A percentile compares a stretch with the other conserved stretches of the same genome.
These are phyloP conservation scores for Nakaseomyces sp. DNA, from an alignment of 1,139 yeast genomes.

Conservation along the genomic window DNA sequence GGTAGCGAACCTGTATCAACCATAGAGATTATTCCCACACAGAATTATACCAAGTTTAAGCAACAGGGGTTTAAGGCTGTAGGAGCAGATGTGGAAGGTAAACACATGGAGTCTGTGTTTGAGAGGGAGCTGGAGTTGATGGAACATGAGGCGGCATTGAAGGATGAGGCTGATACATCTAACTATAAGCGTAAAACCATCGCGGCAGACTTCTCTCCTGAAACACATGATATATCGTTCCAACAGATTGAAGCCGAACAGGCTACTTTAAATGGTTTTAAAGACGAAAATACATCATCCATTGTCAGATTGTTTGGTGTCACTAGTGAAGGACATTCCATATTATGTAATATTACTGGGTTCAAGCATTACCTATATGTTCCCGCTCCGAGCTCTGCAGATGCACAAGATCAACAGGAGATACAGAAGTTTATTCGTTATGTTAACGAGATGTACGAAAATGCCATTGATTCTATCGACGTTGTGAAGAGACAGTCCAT, in stretches of 20 bases:
- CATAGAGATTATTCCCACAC: conserved; percentile 30
- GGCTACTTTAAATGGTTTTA: conserved; percentile 41
- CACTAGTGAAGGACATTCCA: conserved; percentile 78
- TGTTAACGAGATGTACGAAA: conserved; percentile 42
- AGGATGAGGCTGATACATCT: conserved; percentile 18
- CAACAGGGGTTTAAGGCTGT: conserved; percentile 27
- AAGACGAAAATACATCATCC: conserved; percentile 36
- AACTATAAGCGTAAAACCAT: conserved; percentile 43
- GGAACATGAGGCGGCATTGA: conserved; percentile 36
- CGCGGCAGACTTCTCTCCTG: conserved; percentile 43
- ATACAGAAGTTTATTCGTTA: conserved; percentile 41
- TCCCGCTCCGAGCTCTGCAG: conserved; percentile 64
- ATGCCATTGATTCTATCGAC: conserved; percentile 48
- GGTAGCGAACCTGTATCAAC: conserved; percentile 31
- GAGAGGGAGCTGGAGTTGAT: conserved; percentile 56
- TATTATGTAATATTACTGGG: conserved; percentile 81
- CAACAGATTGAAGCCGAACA: conserved; percentile 97
- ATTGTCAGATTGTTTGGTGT: conserved; percentile 86
- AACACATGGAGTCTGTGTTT: conserved; percentile 44
- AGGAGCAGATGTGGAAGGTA: conserved; percentile 22
- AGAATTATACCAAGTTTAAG: conserved; percentile 22
- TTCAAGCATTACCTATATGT: conserved; percentile 86
- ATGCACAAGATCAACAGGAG: conserved; percentile 39
- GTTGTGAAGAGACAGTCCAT: conserved; percentile 69
- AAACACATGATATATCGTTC: conserved; percentile 50